Percentiles rank a stretch among this genome's conserved stretches.
phyloP scores from a whole-genome alignment of 108 stramenopile species.

The Hondaea fermentalgiana region DNA sequence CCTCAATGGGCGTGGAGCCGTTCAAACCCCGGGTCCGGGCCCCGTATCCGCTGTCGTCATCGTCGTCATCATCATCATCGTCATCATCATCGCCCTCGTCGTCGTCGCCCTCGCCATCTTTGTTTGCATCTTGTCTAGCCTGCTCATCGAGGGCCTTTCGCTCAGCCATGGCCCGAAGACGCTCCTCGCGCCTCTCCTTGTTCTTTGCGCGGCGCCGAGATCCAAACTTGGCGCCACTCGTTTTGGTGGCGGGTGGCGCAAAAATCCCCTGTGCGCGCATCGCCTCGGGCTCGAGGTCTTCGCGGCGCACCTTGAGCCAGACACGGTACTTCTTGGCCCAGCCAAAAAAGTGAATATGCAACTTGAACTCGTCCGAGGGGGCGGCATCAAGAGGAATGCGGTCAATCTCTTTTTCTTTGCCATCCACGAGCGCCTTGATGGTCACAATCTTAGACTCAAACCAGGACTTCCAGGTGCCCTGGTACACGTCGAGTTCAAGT shows the following conservation, averaged over 20 bases:
- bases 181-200: background rate
- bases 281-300: background rate
- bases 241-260: background rate
- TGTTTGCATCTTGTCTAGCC: background rate
- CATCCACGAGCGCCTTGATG: background rate
- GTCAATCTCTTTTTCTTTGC: background rate
- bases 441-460: background rate
- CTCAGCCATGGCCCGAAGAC: background rate
- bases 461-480: background rate
- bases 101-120: background rate
- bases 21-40: too few relatives aligned
- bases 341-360: conserved; percentile 5
- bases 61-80: background rate
- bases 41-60: background rate
- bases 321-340: background rate
- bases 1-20: too few relatives aligned
- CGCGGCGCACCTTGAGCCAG: background rate
- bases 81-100: background rate
- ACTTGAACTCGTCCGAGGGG: background rate
- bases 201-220: background rate
- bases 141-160: background rate
- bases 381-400: background rate
- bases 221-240: background rate
- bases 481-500: background rate
- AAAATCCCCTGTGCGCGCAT: background rate